Conservation (phyloP, 2,329 filamentous ascomycete species). For the Beauveria asiatica region DNA sequence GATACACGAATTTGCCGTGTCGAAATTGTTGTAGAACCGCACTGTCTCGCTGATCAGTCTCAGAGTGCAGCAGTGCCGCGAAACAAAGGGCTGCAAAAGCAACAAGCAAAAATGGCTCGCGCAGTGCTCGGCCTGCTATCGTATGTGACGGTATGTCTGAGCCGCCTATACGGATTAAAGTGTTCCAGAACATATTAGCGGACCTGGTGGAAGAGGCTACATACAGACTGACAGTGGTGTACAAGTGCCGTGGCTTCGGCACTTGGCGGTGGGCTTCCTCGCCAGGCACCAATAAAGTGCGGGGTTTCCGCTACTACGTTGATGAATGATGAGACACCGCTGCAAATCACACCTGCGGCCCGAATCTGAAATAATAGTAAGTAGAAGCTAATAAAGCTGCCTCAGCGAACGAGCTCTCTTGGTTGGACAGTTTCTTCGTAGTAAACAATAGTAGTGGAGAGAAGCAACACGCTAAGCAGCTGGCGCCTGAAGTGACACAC, state of each 20-base stretch:
- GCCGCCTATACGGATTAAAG: background rate
- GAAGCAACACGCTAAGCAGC: background rate
- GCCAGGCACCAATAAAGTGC: background rate
- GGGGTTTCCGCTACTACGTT: background rate
- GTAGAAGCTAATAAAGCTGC: background rate
- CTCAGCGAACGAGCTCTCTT: background rate
- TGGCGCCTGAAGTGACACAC: constrained; percentile 7
- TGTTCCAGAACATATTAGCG: background rate
- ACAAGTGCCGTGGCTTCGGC: constrained; percentile 1
- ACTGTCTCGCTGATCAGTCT: too few species aligned
- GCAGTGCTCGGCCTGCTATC: too few species aligned
- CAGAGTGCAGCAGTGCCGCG: too few species aligned
- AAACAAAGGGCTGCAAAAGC: too few species aligned
- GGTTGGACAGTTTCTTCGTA: background rate
- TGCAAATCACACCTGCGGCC: background rate
- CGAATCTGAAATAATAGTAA: background rate
- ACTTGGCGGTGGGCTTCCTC: background rate
- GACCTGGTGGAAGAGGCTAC: background rate
- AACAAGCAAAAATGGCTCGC: too few species aligned
- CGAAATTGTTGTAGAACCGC: too few species aligned
- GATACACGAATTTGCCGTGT: too few species aligned
- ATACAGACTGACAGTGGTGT: too few species aligned
- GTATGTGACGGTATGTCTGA: too few species aligned
- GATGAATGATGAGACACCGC: background rate
- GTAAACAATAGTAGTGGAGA: background rate